These are phyloP conservation scores for Salvia splendens DNA, from an alignment of 257 asterid species.

Conservation along the genomic window DNA sequence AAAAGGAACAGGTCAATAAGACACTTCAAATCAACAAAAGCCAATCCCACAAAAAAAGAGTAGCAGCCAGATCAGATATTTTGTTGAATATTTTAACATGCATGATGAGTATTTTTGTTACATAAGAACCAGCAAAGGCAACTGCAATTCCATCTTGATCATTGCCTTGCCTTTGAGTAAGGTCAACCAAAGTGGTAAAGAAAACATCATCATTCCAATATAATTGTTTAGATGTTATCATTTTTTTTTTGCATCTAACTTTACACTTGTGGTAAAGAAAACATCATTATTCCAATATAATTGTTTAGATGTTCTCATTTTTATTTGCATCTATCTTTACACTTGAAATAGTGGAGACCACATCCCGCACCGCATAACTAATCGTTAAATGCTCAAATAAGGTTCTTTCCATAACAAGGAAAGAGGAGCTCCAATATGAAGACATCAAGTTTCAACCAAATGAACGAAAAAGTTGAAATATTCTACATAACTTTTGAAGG, in stretches of 20 bases:
- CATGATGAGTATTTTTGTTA: slow-evolving; percentile 5
- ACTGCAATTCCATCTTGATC: slow-evolving; percentile 6
- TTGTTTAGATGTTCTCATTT: neutral
- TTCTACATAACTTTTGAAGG: neutral
- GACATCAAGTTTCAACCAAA: slow-evolving; percentile 8
- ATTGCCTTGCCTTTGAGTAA: slow-evolving; percentile 6
- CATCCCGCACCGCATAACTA: neutral
- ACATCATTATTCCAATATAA: neutral
- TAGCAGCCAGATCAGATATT: neutral
- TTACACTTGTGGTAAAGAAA: neutral
- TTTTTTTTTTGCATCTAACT: no score
- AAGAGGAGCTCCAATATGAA: neutral
- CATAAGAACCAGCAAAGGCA: slow-evolving; percentile 4
- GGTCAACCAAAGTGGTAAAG: neutral
- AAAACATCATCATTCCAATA: slow-evolving; percentile 3
- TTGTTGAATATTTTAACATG: slow-evolving; percentile 3
- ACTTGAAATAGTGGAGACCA: slow-evolving; percentile 15
- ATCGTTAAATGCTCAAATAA: slow-evolving; percentile 1
- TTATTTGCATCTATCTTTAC: neutral
- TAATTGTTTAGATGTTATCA: neutral
- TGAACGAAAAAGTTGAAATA: neutral
- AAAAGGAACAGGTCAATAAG: slow-evolving; percentile 12
- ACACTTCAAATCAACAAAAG: neutral
- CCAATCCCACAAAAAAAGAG: slow-evolving; percentile 8
- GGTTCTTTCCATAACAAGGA: neutral